Evolutionary conservation across 306 rosid genomes (phyloP), one percentile per base, ranked within the genome.

Genomic region (Begonia loranthoides): DNA sequence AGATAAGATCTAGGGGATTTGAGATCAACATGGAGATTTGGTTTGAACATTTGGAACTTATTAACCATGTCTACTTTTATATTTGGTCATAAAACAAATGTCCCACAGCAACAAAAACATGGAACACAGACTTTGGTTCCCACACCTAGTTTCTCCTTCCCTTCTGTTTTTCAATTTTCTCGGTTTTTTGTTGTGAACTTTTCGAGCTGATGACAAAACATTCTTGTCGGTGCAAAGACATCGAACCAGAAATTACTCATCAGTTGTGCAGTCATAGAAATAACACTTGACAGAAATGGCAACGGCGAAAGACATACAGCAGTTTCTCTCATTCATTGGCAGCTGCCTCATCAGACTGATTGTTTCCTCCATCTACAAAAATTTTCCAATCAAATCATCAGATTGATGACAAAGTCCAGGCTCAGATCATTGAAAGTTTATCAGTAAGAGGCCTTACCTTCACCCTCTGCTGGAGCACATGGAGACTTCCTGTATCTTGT

Each of bases 401-500:
- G 1, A 13, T 7, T 24, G 11, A 13, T 0, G 19, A 45, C 62
- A 5, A 41, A 62, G 12, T 3, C 12, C 36, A 28, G 9, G 36
- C 9, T 28, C 36, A 28, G 36, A 28, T 28, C 36, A 28, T 28
- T 4, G 36, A 5, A 28, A 62, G 51, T 43, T 10, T n/a, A 45
- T 17, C 51, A 47, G 24, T 15, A 11, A 21, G 24, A 36, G 44
- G 45, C 63, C 64, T 65, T 72, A 85, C 95, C 95, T 82, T 85
- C 95, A 12, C 78, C 75, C 13, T 57, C 87, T 3, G 94, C 39
- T 16, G 95, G 97, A 63, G 97, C 95, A 57, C 65, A 89, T 45
- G 80, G 89, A 66, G 97, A 89, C 61, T 85, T 89, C 70, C 94
- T 74, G 77, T 89, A 85, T 12, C 97, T 79, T 3, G 97, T 89